phyloP scores from a whole-genome alignment of 495 filamentous ascomycete species.

The Talaromyces wortmannii region DNA sequence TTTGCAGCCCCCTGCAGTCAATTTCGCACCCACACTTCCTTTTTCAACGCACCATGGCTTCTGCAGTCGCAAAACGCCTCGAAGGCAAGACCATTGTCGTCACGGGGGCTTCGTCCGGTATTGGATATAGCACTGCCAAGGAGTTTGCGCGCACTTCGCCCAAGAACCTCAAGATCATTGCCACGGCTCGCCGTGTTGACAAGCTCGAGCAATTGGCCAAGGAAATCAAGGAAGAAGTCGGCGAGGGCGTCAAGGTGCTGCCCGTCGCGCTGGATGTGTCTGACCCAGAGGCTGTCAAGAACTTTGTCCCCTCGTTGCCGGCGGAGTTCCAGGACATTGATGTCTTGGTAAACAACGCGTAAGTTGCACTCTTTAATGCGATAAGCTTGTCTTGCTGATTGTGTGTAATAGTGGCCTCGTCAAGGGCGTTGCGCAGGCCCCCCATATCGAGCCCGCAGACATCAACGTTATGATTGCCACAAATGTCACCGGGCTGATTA shows the following conservation, averaged over 20 bases:
- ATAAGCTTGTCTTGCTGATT: neutral
- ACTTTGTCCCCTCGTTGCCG: slow-evolving; percentile 68
- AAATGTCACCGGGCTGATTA: slow-evolving; percentile 90
- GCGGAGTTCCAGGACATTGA: slow-evolving; percentile 82
- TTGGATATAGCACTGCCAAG: slow-evolving; percentile 76
- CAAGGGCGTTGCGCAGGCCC: slow-evolving; percentile 80
- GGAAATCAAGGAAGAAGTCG: slow-evolving; percentile 73
- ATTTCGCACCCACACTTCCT: neutral
- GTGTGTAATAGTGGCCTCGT: slow-evolving; percentile 62
- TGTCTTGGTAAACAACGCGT: slow-evolving; percentile 97
- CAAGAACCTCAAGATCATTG: slow-evolving; percentile 70
- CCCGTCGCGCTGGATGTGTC: slow-evolving; percentile 84
- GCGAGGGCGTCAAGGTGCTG: slow-evolving; percentile 72
- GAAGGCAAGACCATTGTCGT: slow-evolving; percentile 90
- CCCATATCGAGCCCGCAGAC: slow-evolving; percentile 75
- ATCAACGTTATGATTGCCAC: slow-evolving; percentile 84
- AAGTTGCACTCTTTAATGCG: slow-evolving; percentile 15
- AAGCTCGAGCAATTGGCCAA: slow-evolving; percentile 65
- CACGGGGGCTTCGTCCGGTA: slow-evolving; percentile 91
- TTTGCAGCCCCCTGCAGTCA: neutral
- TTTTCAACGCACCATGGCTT: slow-evolving; percentile 54
- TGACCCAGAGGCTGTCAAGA: slow-evolving; percentile 65
- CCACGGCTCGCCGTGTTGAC: slow-evolving; percentile 82
- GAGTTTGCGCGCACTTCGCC: slow-evolving; percentile 90
- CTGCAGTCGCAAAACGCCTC: slow-evolving; percentile 77